These are phyloP conservation scores for Lachnellula subtilissima DNA, from an alignment of 2,329 filamentous ascomycete genomes.

Conservation along the genomic window DNA sequence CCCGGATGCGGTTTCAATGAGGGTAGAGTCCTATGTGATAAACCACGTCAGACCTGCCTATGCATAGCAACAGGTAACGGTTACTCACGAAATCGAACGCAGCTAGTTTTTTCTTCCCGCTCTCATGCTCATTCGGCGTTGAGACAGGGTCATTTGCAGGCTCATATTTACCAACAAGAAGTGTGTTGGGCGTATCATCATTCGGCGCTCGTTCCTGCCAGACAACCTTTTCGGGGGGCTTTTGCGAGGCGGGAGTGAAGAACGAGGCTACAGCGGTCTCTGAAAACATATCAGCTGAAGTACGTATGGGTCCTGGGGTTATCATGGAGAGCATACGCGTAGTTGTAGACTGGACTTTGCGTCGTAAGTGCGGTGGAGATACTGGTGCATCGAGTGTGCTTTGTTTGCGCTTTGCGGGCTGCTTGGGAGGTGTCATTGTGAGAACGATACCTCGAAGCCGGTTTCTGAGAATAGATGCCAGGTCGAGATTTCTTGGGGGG, in stretches of 20 bases:
- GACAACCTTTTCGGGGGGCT: conserved; percentile 66
- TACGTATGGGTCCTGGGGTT: neutral
- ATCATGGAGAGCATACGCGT: conserved; percentile 25
- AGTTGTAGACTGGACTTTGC: conserved; percentile 32
- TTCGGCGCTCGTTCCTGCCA: conserved; percentile 64
- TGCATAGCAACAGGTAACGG: neutral
- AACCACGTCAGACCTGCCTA: neutral
- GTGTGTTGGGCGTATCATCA: conserved; percentile 46
- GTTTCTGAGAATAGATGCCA: neutral
- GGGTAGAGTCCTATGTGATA: conserved; percentile 67
- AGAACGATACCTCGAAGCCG: neutral
- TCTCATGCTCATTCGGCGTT: conserved; percentile 8
- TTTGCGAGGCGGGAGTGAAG: conserved; percentile 83
- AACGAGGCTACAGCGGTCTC: conserved; percentile 73
- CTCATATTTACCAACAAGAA: conserved; percentile 72
- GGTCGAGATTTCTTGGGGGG: neutral
- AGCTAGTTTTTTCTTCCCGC: conserved; percentile 55
- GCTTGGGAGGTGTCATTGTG: conserved; percentile 21
- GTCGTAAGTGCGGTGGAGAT: conserved; percentile 31
- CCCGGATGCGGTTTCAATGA: conserved; percentile 75
- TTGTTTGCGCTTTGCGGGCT: conserved; percentile 25
- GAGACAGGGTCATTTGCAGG: conserved; percentile 35
- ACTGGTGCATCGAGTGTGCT: conserved; percentile 19
- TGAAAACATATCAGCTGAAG: conserved; percentile 32
- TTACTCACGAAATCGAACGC: conserved; percentile 61